Conservation (phyloP, 176 grass and related monocot genomes). For the Elaeis guineensis region DNA sequence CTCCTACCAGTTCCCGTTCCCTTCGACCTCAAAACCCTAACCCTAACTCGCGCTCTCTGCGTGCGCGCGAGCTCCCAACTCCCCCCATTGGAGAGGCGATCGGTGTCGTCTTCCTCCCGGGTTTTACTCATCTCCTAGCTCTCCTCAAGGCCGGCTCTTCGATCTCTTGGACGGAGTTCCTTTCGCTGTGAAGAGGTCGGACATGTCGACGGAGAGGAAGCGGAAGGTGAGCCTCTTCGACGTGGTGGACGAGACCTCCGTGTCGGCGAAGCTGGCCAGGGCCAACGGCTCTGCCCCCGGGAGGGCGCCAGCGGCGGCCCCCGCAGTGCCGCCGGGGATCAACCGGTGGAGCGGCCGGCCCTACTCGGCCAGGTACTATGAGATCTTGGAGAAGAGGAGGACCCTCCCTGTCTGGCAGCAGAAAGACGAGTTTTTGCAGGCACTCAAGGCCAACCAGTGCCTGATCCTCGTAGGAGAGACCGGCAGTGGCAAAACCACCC, state of each 20-base stretch:
- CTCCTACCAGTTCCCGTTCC: no score
- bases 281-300: slow-evolving; percentile 17
- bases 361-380: slow-evolving; percentile 58
- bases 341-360: slow-evolving; percentile 82
- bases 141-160: no score
- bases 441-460: slow-evolving; percentile 63
- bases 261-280: slow-evolving; percentile 46
- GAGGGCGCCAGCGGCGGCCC: slow-evolving; percentile 19
- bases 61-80: no score
- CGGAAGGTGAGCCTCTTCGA: slow-evolving; percentile 97
- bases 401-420: slow-evolving; percentile 95
- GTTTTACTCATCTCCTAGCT: no score
- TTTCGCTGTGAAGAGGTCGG: no score
- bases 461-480: slow-evolving; percentile 91
- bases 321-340: slow-evolving; percentile 17
- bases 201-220: slow-evolving; percentile 86
- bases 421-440: slow-evolving; percentile 80
- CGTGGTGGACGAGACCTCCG: slow-evolving; percentile 71
- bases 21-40: no score
- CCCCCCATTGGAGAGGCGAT: no score
- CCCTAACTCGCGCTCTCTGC: no score
- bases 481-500: slow-evolving; percentile 97
- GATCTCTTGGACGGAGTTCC: no score
- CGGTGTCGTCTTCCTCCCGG: no score
- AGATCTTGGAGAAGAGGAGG: slow-evolving; percentile 85